Conservation (phyloP, 306 rosid species). For the Pterocarpus macrocarpus region DNA sequence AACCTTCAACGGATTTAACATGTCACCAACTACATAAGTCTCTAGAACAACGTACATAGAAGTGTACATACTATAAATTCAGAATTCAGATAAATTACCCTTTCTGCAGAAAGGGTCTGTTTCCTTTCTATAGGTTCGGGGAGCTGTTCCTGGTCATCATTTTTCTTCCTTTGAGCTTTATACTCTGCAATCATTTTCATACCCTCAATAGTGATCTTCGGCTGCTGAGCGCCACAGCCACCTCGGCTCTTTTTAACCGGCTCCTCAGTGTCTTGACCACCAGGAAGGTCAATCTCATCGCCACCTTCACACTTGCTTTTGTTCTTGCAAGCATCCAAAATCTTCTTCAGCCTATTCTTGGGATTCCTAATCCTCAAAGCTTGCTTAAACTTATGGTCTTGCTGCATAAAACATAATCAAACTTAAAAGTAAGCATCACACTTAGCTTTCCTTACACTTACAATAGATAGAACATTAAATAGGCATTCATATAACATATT, state of each 20-base stretch:
- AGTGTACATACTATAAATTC: constrained; percentile 34
- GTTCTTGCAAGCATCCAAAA: constrained; percentile 93
- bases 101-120: constrained; percentile 91
- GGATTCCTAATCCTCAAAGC: constrained; percentile 89
- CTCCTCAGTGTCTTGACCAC: constrained; percentile 71
- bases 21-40: constrained; percentile 35
- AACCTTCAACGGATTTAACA: constrained; percentile 66
- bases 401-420: constrained; percentile 57
- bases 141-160: constrained; percentile 93
- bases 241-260: constrained; percentile 88
- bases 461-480: constrained; percentile 14
- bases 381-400: constrained; percentile 91
- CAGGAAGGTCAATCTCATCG: constrained; percentile 83
- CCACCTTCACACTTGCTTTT: constrained; percentile 97
- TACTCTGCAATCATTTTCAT: constrained; percentile 94
- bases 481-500: not conserved
- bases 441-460: constrained; percentile 1
- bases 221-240: constrained; percentile 99
- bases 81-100: constrained; percentile 61
- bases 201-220: constrained; percentile 89
- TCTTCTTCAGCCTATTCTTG: constrained; percentile 76
- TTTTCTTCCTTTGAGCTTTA: constrained; percentile 92
- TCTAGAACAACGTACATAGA: constrained; percentile 9
- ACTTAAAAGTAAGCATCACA: constrained; percentile 17
- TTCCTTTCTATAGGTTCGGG: constrained; percentile 99